Evolutionary conservation across 176 grass and related monocot species (phyloP), one percentile per base, ranked within the genome.

Genomic region (Ananas comosus): DNA sequence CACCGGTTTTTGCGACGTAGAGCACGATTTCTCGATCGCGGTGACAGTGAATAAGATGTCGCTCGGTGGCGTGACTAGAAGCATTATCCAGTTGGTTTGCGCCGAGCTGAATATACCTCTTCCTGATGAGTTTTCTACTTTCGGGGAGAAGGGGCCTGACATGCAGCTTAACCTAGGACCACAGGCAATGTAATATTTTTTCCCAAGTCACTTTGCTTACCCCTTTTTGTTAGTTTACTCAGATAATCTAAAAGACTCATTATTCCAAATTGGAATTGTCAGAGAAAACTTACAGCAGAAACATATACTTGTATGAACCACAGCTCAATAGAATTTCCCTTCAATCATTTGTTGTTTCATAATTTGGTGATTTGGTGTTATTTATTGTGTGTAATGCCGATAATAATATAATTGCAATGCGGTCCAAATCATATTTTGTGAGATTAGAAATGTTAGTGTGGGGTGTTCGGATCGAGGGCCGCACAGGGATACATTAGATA

Each of bases 21-120:
- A 90, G 82, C 79, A 83, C 72, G 53, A 85, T 53, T 90, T 97
- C 9, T 76, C 94, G 24, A 92, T 97, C 2, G 94, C 90, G 2
- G 84, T 93, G 68, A 97, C 85, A 56, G 89, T 97, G 66, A 97
- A 97, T 85, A 88, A 83, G 76, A 77, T 97, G 89, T 78, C 87
- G 0, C 84, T 97, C 13, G 94, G 89, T 13, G 68, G 80, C 23
- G 86, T 90, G 13, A 88, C 94, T 0, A 91, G 86, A 28, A 76
- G 82, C 10, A 66, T 97, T 13, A 64, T 97, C 70, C 82, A 88
- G 68, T 58, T 97, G 8, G 82, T 97, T 51, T 92, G 87, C 28
- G 84, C 83, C 42, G 89, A 97, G 47, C 82, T 97, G 54, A 79
- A 84, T 48, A 48, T 97, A 50, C 86, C 89, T 0, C 68, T 97